Percentiles rank a stretch among this genome's conserved stretches.
Evolutionary conservation across 2,329 filamentous ascomycete genomes (phyloP).

Genomic region (Magnaporthiopsis rhizophila): DNA sequence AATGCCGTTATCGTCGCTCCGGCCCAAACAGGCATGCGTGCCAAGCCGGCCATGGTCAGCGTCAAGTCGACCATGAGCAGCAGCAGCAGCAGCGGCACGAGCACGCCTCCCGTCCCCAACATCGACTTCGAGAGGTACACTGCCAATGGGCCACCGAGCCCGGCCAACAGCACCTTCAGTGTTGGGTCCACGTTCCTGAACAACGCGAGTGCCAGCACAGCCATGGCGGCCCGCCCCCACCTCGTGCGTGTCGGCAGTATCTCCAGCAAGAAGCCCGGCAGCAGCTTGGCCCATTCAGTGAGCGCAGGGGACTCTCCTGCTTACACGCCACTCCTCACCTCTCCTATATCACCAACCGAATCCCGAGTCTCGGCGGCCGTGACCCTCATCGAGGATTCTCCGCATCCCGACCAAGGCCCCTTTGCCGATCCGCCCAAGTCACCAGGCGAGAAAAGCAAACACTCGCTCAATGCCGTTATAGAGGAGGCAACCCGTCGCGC

Average conservation of each 20-base stretch:
- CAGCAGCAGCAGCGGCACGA: slow-evolving; percentile 42
- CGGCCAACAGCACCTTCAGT: slow-evolving; percentile 50
- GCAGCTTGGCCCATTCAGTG: slow-evolving; percentile 13
- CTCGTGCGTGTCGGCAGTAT: slow-evolving; percentile 50
- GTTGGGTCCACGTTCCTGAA: slow-evolving; percentile 62
- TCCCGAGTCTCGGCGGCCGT: slow-evolving; percentile 32
- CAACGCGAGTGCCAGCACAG: slow-evolving; percentile 51
- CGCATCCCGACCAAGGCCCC: slow-evolving; percentile 44
- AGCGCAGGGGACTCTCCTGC: not conserved
- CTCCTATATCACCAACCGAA: not conserved
- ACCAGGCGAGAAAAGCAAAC: slow-evolving; percentile 28
- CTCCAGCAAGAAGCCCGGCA: slow-evolving; percentile 33
- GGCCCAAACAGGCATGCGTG: slow-evolving; percentile 78
- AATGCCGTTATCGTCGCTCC: slow-evolving; percentile 77
- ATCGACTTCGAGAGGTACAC: slow-evolving; percentile 59
- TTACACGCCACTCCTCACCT: not conserved
- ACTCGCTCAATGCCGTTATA: slow-evolving; percentile 46
- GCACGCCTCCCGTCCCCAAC: slow-evolving; percentile 62
- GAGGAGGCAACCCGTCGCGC: slow-evolving; percentile 41
- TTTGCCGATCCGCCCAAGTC: slow-evolving; percentile 47
- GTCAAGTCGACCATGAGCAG: slow-evolving; percentile 64
- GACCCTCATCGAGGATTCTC: slow-evolving; percentile 42
- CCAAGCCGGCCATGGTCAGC: slow-evolving; percentile 87
- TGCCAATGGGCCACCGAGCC: slow-evolving; percentile 40
- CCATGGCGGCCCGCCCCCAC: slow-evolving; percentile 48